Conservation (phyloP, 257 asterid genomes). For the Penstemon barbatus region DNA sequence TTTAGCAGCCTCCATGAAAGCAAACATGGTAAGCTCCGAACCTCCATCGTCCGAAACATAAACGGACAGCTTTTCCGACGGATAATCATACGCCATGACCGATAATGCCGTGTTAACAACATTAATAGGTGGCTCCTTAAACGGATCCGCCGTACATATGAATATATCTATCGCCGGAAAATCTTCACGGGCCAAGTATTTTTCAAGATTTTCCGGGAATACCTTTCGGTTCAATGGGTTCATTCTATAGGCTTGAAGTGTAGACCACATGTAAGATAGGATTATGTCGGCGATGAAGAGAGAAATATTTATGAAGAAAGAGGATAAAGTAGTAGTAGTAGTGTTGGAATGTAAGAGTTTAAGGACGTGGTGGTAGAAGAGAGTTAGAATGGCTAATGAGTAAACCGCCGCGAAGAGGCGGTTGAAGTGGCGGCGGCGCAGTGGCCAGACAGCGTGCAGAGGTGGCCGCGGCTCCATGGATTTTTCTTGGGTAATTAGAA, state of each 20-base stretch:
- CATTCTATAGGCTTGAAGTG: constrained; percentile 60
- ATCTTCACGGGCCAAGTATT: constrained; percentile 27
- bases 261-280: constrained; percentile 68
- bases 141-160: constrained; percentile 82
- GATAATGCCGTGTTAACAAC: constrained; percentile 76
- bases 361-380: constrained; percentile 51
- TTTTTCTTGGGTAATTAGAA: neutral
- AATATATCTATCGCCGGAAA: constrained; percentile 64
- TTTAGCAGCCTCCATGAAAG: constrained; percentile 75
- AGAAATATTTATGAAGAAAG: constrained; percentile 24
- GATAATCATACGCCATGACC: constrained; percentile 75
- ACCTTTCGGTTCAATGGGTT: constrained; percentile 50
- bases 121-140: constrained; percentile 61
- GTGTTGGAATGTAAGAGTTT: constrained; percentile 34
- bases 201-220: constrained; percentile 39
- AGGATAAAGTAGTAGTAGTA: neutral
- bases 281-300: constrained; percentile 50
- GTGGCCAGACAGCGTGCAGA: constrained; percentile 44
- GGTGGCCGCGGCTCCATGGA: constrained; percentile 29
- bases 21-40: constrained; percentile 66
- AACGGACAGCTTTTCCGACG: constrained; percentile 64
- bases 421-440: constrained; percentile 56
- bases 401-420: constrained; percentile 62
- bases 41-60: constrained; percentile 86
- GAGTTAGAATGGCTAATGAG: constrained; percentile 39